Evolutionary conservation across 768 basidiomycete genomes (phyloP), one percentile per base, ranked within the genome.

Genomic region (Podaxis sp.): DNA sequence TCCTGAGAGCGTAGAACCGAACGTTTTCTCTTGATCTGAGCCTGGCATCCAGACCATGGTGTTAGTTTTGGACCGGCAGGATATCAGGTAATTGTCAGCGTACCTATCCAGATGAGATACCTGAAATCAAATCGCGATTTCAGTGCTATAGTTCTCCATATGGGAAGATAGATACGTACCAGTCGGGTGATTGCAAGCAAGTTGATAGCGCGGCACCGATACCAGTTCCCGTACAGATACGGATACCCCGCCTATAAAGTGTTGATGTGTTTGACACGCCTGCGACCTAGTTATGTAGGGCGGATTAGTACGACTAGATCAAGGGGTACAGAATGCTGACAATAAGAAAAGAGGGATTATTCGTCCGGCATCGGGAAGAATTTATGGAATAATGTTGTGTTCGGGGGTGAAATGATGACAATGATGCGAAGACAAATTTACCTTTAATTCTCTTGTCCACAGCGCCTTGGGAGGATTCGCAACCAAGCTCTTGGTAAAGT

Each of bases 361-460:
- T 17, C 17, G 29, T 17, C 17, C 13, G 29, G 27, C 22, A 53
- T 24, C 25, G 43, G 25, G 29, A 43, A 47, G 5, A 15, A 29
- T 3, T 46, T 8, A 33, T 9, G 9, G 8, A 33, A 33, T 33
- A 8, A 33, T 33, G 33, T 33, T 9, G 33, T 9, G 8, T 1
- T 33, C 33, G 8, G 29, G 33, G 33, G 33, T 33, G 15, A n/a
- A 15, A 22, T 11, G 15, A 22, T n/a, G 15, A 58, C 40, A 50
- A 27, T 27, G 13, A 22, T 33, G 13, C 5, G 43, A 57, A 36
- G 53, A 36, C 36, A 9, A 38, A 59, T 72, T n/a, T 65, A 87
- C 89, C 86, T 93, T 93, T 33, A 92, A 76, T 73, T 92, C 82
- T 55, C 90, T 86, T 12, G 90, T 92, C 91, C 90, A 93, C 43